Base-by-base conservation (phyloP, 2,329 filamentous ascomycete genomes). In the Nothophaeocryptopus gaeumannii region DNA sequence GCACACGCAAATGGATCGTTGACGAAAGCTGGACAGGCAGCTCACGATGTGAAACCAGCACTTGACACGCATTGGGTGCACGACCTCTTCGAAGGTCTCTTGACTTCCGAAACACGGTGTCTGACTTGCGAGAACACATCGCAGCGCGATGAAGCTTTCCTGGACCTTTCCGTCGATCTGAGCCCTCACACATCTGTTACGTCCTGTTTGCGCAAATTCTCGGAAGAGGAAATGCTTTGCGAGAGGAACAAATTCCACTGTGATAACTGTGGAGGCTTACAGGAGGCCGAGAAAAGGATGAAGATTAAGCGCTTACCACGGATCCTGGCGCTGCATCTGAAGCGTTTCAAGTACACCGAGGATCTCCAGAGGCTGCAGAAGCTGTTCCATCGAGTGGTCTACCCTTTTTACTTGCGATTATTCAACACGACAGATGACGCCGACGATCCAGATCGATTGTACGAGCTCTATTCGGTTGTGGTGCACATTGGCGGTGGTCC, bases 241-340 rank as follows among this genome's bases (percentile, higher is more conserved):
- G 93, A 99, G 73, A 82, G 91, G 53, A 97, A 99, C 75, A 99
- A 99, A 67, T 99, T 99, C 60, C 92, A 99, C 67, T 99, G 93
- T 72, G 93, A 99, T 68, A 91, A 91, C 62, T 99, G 93, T 61
- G 93, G 93, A 45, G 93, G 93, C 2, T 75, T 99, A 47, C 93
- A 99, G 70, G 93, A 99, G 72, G 93, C 93, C 0, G 93, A 99
- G 70, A 99, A 97, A 76, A 83, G 93, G 57, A 99, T 99, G 93
- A 99, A 97, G 76, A 92, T 99, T 61, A 97, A 99, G 75, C 83
- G 88, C 45, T 74, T 97, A 65, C 93, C 93, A 3, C 90, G 89
- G 65, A 89, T 99, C 52, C 73, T 99, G 56, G 91, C 93, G 4
- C 74, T 99, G 50, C 93, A 99, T 67, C 73, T 99, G 55, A 99